Percentiles rank a stretch among this genome's conserved stretches.
phyloP scores from a whole-genome alignment of 768 basidiomycete species.

The Lyophyllum semitale region DNA sequence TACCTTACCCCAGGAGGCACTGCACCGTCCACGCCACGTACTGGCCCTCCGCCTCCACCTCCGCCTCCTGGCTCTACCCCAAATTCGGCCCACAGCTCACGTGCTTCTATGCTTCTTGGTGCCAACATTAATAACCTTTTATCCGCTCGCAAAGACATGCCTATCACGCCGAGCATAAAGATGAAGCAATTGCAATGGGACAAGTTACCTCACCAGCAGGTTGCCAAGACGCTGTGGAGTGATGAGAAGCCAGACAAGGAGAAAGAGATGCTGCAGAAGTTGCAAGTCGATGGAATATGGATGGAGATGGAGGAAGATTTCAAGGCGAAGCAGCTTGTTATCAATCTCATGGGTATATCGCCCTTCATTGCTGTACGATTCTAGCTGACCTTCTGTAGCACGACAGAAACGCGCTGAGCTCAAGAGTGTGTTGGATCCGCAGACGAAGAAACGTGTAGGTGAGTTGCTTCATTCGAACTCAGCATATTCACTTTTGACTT shows the following conservation, averaged over 20 bases:
- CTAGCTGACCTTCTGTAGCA: conserved; percentile 41
- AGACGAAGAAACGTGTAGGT: conserved; percentile 95
- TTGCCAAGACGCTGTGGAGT: conserved; percentile 85
- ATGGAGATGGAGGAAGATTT: conserved; percentile 97
- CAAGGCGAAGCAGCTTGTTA: conserved; percentile 92
- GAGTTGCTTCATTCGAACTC: too few relatives aligned
- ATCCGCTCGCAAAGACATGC: conserved; percentile 79
- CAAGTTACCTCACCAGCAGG: conserved; percentile 89
- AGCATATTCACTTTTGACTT: too few relatives aligned
- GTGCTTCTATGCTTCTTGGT: conserved; percentile 62
- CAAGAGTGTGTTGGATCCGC: conserved; percentile 86
- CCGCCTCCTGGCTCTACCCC: conserved; percentile 38
- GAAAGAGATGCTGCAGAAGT: conserved; percentile 76
- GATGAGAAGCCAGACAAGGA: conserved; percentile 70
- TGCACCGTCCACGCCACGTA: conserved; percentile 27
- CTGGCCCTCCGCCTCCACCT: conserved; percentile 37
- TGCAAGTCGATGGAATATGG: conserved; percentile 89
- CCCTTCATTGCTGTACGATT: neutral
- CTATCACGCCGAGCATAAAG: conserved; percentile 82
- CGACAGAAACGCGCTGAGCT: conserved; percentile 87
- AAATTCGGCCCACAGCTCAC: conserved; percentile 47
- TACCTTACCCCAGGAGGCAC: conserved; percentile 18
- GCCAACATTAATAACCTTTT: conserved; percentile 57
- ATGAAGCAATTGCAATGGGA: conserved; percentile 99
- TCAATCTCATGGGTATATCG: conserved; percentile 80